These are phyloP conservation scores for Inga leiocalycina DNA, from an alignment of 306 rosid genomes.

Conservation along the genomic window DNA sequence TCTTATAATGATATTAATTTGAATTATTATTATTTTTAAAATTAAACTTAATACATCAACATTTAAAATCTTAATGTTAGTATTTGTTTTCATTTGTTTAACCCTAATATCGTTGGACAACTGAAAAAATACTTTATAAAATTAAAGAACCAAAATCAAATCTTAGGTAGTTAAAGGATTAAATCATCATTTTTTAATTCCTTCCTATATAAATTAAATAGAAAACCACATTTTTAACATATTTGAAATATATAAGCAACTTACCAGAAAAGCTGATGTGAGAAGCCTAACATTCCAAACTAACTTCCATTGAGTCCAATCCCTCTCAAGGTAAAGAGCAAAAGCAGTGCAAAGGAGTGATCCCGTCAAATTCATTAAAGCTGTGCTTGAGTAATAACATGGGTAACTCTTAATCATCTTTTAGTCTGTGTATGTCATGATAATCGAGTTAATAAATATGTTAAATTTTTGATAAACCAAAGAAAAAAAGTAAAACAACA, in stretches of 20 bases:
- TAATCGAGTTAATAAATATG: neutral
- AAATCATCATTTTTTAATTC: too few relatives aligned
- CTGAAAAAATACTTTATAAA: too few relatives aligned
- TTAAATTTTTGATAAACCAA: neutral
- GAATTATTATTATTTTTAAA: too few relatives aligned
- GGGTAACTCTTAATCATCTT: conserved; percentile 47
- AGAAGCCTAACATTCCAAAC: conserved; percentile 53
- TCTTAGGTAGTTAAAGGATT: too few relatives aligned
- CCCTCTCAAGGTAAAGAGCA: conserved; percentile 42
- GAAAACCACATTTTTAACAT: neutral
- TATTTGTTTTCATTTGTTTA: too few relatives aligned
- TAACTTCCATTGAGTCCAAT: conserved; percentile 41
- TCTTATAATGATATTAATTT: neutral
- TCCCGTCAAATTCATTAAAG: conserved; percentile 36
- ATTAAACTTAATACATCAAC: too few relatives aligned
- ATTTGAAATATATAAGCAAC: neutral
- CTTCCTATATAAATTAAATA: too few relatives aligned
- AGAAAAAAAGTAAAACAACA: neutral
- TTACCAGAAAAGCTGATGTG: conserved; percentile 44
- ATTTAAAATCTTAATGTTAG: too few relatives aligned
- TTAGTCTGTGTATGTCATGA: neutral
- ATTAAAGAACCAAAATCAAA: too few relatives aligned
- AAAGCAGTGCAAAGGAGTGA: neutral
- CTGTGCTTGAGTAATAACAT: conserved; percentile 16
- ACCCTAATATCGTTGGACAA: too few relatives aligned